Evolutionary conservation across 805 yeast species (phyloP), one percentile per base, ranked within the genome.

Genomic region (Gaillardinia entomophila): DNA sequence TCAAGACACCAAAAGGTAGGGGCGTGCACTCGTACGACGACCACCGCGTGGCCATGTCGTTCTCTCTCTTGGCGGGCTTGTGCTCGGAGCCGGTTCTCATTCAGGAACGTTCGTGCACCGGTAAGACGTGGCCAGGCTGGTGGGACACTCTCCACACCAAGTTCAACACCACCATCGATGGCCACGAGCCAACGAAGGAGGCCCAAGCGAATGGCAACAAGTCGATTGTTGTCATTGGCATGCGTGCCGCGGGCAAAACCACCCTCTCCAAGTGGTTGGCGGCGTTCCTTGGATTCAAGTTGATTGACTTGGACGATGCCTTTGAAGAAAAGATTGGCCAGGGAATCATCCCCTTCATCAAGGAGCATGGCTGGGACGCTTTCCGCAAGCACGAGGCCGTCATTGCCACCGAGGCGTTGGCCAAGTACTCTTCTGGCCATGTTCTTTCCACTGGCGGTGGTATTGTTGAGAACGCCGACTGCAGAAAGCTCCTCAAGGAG

Each of bases 71-170:
- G 33, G 90, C 96, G 3, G 87, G 95, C 23, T 67, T 85, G 48
- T 72, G 75, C 31, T 53, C 60, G 28, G 67, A 65, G 3, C 79
- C 84, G 1, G 90, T 83, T 1, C 66, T 78, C 42, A 77, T 92
- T 37, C 77, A 81, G 44, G 96, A 90, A 52, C 78, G 97, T 60
- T 75, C 82, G 16, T 87, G 97, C 54, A 94, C 96, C 2, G 94
- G 90, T 36, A 92, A 92, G 65, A 92, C 98, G 0, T 92, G 98
- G 98, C 98, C 98, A 14, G 97, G 97, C 24, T 92, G 98, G 98
- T 92, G 98, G 98, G 98, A 92, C 60, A 73, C 79, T 23, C 66
- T 92, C 41, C 88, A 79, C 53, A 73, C 82, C 31, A 61, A 71
- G 30, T 75, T 92, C 47, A 72, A 77, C 14, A 82, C 75, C 16